These are phyloP conservation scores for Ogataea neopini DNA, from an alignment of 805 yeast species.

Conservation along the genomic window DNA sequence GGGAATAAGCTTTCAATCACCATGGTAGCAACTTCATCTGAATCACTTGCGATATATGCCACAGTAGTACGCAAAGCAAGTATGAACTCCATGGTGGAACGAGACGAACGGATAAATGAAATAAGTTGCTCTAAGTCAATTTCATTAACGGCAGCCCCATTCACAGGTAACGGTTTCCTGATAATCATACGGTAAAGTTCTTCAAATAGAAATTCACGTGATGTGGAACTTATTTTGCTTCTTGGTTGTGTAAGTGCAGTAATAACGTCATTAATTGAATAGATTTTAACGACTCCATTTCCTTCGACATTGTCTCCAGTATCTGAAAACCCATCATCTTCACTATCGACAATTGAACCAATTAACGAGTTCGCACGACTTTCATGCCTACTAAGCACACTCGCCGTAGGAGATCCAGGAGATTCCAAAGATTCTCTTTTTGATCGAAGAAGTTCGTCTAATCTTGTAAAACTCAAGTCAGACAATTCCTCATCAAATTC, in stretches of 20 bases:
- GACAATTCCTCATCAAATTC: slow-evolving; percentile 25
- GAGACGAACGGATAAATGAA: slow-evolving; percentile 31
- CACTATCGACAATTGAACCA: slow-evolving; percentile 23
- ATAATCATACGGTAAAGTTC: slow-evolving; percentile 51
- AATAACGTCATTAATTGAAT: slow-evolving; percentile 46
- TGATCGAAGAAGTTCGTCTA: slow-evolving; percentile 25
- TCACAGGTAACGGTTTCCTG: slow-evolving; percentile 37
- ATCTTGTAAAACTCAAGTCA: slow-evolving; percentile 21
- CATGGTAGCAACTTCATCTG: slow-evolving; percentile 48
- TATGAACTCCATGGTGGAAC: slow-evolving; percentile 37
- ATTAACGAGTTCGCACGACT: slow-evolving; percentile 31
- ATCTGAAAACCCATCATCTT: slow-evolving; percentile 10
- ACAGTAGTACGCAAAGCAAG: slow-evolving; percentile 43
- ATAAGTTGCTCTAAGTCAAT: slow-evolving; percentile 40
- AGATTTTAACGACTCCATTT: slow-evolving; percentile 21
- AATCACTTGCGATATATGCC: slow-evolving; percentile 47
- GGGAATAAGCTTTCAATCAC: slow-evolving; percentile 35
- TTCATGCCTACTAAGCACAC: slow-evolving; percentile 20
- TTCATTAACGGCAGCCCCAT: slow-evolving; percentile 34
- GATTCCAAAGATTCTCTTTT: slow-evolving; percentile 14
- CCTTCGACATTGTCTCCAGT: slow-evolving; percentile 12
- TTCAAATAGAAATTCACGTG: slow-evolving; percentile 50
- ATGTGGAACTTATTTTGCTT: slow-evolving; percentile 45
- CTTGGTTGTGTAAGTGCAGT: slow-evolving; percentile 42
- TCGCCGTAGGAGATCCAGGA: slow-evolving; percentile 3